These are phyloP conservation scores for Hypoxylon rickii DNA, from an alignment of 495 filamentous ascomycete genomes.

Conservation along the genomic window DNA sequence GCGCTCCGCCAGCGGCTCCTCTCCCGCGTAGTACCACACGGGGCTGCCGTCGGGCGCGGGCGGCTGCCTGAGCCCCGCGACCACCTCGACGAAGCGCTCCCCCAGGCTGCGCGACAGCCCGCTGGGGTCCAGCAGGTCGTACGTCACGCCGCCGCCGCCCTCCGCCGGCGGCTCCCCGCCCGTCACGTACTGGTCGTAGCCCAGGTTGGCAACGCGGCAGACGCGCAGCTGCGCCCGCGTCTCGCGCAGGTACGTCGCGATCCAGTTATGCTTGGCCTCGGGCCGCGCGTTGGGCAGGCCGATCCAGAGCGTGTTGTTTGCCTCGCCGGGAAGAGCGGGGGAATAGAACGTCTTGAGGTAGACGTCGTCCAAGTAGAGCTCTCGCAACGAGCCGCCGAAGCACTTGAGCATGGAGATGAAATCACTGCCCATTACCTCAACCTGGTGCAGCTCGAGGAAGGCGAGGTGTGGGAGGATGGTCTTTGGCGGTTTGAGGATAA, in stretches of 20 bases:
- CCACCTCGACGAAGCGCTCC: conserved; percentile 37
- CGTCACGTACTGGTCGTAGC: conserved; percentile 25
- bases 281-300: conserved; percentile 31
- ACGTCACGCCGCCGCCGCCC: not conserved
- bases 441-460: conserved; percentile 32
- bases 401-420: conserved; percentile 9
- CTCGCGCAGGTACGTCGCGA: conserved; percentile 30
- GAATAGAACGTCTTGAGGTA: conserved; percentile 31
- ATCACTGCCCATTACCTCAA: conserved; percentile 24
- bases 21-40: conserved; percentile 21
- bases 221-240: conserved; percentile 20
- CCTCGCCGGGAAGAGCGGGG: conserved; percentile 9
- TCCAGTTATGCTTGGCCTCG: conserved; percentile 19
- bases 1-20: conserved; percentile 22
- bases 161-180: not conserved
- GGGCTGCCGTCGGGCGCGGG: conserved; percentile 4
- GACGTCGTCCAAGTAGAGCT: conserved; percentile 33
- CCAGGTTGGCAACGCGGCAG: conserved; percentile 29
- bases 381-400: conserved; percentile 23
- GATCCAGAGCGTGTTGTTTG: conserved; percentile 31
- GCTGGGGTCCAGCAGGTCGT: conserved; percentile 32
- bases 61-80: conserved; percentile 27
- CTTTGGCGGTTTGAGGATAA: conserved; percentile 14
- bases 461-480: conserved; percentile 25
- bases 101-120: conserved; percentile 19